A percentile compares a stretch with the other conserved stretches of the same genome.
These are phyloP conservation scores for Apiospora pterosperma DNA, from an alignment of 2,329 filamentous ascomycete genomes.

Conservation along the genomic window DNA sequence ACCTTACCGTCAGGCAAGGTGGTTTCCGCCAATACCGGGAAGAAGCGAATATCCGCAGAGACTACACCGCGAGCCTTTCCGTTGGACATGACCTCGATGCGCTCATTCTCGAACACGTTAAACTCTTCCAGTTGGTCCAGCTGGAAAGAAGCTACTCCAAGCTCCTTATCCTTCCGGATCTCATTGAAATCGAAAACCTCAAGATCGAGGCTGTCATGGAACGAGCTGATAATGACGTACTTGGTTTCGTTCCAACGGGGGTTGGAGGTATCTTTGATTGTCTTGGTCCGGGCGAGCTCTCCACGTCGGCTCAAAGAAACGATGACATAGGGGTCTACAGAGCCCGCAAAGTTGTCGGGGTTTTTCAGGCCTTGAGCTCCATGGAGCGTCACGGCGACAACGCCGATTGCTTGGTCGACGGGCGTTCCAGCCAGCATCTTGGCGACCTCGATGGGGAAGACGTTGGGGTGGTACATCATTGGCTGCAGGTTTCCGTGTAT, in stretches of 20 bases:
- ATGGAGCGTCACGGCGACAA: slow-evolving; percentile 87
- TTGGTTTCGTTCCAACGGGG: slow-evolving; percentile 96
- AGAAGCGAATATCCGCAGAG: slow-evolving; percentile 84
- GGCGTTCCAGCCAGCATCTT: slow-evolving; percentile 96
- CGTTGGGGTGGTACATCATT: slow-evolving; percentile 98
- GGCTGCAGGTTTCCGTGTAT: slow-evolving; percentile 91
- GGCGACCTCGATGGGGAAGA: slow-evolving; percentile 96
- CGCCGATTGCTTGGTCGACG: slow-evolving; percentile 93
- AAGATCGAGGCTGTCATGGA: slow-evolving; percentile 83
- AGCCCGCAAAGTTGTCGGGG: slow-evolving; percentile 87
- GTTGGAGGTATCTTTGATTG: slow-evolving; percentile 76
- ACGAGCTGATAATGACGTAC: slow-evolving; percentile 89
- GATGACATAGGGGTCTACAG: slow-evolving; percentile 83
- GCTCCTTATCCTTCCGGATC: slow-evolving; percentile 91
- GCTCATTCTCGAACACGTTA: slow-evolving; percentile 76
- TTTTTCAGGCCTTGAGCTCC: slow-evolving; percentile 93
- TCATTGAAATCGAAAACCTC: slow-evolving; percentile 92
- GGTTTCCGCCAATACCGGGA: slow-evolving; percentile 77
- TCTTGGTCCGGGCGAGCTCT: slow-evolving; percentile 85
- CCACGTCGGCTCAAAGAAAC: slow-evolving; percentile 81
- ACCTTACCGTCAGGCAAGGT: slow-evolving; percentile 73
- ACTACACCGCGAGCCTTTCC: slow-evolving; percentile 81
- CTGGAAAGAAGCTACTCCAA: slow-evolving; percentile 81
- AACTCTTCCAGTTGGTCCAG: slow-evolving; percentile 79
- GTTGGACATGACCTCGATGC: slow-evolving; percentile 78